Percentiles rank a stretch among this genome's conserved stretches.
phyloP scores from a whole-genome alignment of 2,329 filamentous ascomycete genomes.

The Colletotrichum plurivorum region DNA sequence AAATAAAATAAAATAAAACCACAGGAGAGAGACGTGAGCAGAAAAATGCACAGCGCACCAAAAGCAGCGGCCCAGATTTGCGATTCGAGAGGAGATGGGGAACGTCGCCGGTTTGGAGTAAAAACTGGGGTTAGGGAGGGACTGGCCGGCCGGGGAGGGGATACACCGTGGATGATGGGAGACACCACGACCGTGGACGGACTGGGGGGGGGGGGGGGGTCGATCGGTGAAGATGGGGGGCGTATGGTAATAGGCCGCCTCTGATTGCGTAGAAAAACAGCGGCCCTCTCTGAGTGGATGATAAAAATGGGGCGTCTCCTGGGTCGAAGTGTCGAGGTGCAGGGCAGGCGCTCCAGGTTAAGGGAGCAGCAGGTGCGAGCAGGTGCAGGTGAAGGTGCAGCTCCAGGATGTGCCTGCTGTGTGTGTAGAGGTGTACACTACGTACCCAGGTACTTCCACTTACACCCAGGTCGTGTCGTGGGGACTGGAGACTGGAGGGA shows the following conservation, averaged over 20 bases:
- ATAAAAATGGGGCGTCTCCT: neutral
- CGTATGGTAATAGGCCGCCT: slow-evolving; percentile 25
- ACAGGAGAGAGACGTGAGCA: neutral
- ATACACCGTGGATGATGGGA: neutral
- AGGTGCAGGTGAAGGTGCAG: neutral
- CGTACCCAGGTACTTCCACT: no score
- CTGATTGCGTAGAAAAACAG: slow-evolving; percentile 28
- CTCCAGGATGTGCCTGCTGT: neutral
- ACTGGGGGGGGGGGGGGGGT: neutral
- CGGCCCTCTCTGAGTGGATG: neutral
- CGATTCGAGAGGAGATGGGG: slow-evolving; percentile 38
- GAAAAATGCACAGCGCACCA: slow-evolving; percentile 18
- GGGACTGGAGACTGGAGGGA: no score
- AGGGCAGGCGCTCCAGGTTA: neutral
- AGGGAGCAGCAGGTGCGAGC: neutral
- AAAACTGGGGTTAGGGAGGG: slow-evolving; percentile 38
- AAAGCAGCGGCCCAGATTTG: slow-evolving; percentile 35
- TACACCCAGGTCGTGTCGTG: no score
- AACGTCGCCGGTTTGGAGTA: slow-evolving; percentile 38
- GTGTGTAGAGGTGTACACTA: no score
- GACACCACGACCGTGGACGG: no score
- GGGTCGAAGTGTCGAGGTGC: neutral
- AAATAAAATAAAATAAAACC: slow-evolving; percentile 1
- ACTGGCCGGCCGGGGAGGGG: slow-evolving; percentile 31
- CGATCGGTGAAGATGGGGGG: neutral